Percentiles rank a stretch among this genome's conserved stretches.
phyloP scores from a whole-genome alignment of 1,139 yeast species.

The Suhomyces yuchorum region DNA sequence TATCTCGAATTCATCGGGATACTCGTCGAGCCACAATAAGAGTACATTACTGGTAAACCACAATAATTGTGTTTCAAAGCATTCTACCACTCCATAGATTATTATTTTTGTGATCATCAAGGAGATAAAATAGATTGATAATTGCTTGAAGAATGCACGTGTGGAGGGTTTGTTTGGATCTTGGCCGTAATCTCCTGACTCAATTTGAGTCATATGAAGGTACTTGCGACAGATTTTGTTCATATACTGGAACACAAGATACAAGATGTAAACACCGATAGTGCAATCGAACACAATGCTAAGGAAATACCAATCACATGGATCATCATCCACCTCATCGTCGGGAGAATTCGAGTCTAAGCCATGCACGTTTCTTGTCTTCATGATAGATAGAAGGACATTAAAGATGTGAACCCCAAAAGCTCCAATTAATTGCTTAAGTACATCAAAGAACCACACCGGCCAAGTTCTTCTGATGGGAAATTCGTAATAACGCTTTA shows the following conservation, averaged over 20 bases:
- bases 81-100: slow-evolving; percentile 42
- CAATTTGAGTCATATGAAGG: slow-evolving; percentile 52
- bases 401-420: slow-evolving; percentile 81
- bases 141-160: slow-evolving; percentile 71
- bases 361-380: slow-evolving; percentile 24
- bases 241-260: slow-evolving; percentile 48
- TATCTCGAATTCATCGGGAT: slow-evolving; percentile 76
- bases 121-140: slow-evolving; percentile 63
- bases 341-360: slow-evolving; percentile 7
- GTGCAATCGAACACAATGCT: slow-evolving; percentile 90
- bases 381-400: slow-evolving; percentile 66
- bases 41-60: slow-evolving; percentile 50
- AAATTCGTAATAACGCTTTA: slow-evolving; percentile 75
- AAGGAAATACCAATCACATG: slow-evolving; percentile 90
- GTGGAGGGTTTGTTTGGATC: slow-evolving; percentile 60
- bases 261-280: slow-evolving; percentile 86
- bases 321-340: slow-evolving; percentile 40
- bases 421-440: slow-evolving; percentile 87
- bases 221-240: slow-evolving; percentile 43
- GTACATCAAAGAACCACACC: slow-evolving; percentile 87
- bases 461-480: slow-evolving; percentile 83
- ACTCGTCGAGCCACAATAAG: slow-evolving; percentile 76
- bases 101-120: slow-evolving; percentile 65
- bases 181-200: slow-evolving; percentile 81
- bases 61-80: slow-evolving; percentile 41